phyloP scores from a whole-genome alignment of 177 flowering plant species.

The Vitis hybrid region DNA sequence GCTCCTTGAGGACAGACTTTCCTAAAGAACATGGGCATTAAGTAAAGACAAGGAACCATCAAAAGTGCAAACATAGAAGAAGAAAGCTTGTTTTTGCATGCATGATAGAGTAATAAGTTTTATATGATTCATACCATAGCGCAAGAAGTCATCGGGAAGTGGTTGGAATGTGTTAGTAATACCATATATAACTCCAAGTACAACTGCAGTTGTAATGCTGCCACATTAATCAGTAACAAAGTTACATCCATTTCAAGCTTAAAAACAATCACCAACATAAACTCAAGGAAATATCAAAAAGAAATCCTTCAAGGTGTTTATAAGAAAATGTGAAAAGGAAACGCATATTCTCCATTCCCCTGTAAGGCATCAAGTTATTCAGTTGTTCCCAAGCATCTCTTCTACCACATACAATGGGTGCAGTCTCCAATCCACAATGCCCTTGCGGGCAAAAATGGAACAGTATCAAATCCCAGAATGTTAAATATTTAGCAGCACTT shows the following conservation, averaged over 20 bases:
- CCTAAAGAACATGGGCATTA: too few species aligned
- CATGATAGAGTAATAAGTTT: neutral
- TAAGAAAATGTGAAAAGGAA: too few species aligned
- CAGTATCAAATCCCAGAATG: too few species aligned
- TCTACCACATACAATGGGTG: too few species aligned
- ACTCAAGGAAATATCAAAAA: neutral
- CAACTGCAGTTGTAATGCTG: slow-evolving; percentile 74
- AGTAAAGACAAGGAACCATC: neutral
- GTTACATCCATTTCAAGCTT: neutral
- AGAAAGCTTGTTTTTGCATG: neutral
- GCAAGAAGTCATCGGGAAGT: slow-evolving; percentile 72
- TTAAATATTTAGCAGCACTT: too few species aligned
- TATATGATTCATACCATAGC: slow-evolving; percentile 57
- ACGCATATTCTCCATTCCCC: too few species aligned
- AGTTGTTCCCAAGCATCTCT: too few species aligned
- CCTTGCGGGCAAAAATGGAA: too few species aligned
- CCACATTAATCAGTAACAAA: slow-evolving; percentile 21
- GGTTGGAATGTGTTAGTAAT: slow-evolving; percentile 60
- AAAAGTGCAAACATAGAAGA: neutral
- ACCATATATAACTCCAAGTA: slow-evolving; percentile 68
- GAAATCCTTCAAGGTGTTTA: too few species aligned
- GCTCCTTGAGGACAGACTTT: too few species aligned
- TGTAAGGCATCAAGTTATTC: too few species aligned
- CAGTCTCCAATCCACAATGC: too few species aligned
- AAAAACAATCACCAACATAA: neutral